Evolutionary conservation across 345 rosid genomes (phyloP).

Genomic region (Salix exigua): DNA sequence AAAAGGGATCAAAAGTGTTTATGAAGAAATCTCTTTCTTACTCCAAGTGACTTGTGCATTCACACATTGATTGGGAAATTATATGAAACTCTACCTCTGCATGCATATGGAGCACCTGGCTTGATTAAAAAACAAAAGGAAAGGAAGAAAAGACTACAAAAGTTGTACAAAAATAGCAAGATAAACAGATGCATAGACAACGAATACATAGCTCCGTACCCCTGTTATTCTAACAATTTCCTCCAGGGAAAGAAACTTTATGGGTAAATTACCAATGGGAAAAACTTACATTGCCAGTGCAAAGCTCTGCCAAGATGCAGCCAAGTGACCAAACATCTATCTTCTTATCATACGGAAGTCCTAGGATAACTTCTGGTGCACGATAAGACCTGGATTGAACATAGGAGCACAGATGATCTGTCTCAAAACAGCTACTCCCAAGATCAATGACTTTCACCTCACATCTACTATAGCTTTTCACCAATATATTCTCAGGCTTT

Average conservation of each 20-base stretch:
- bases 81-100: background rate
- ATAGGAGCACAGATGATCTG: conserved; percentile 95
- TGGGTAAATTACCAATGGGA: background rate
- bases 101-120: too few relatives aligned
- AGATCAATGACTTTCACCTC: conserved; percentile 99
- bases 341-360: conserved; percentile 93
- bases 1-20: background rate
- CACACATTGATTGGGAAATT: background rate
- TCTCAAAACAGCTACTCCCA: conserved; percentile 99
- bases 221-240: background rate
- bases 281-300: conserved; percentile 94
- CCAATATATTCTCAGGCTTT: conserved; percentile 93
- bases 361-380: conserved; percentile 96
- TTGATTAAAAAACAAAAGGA: background rate
- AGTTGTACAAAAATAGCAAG: background rate
- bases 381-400: conserved; percentile 98
- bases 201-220: background rate
- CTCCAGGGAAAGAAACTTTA: background rate
- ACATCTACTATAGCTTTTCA: conserved; percentile 96
- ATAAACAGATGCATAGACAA: background rate
- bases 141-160: background rate
- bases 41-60: background rate
- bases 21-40: background rate
- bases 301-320: conserved; percentile 95
- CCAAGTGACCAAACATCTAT: conserved; percentile 99